phyloP scores from a whole-genome alignment of 441 rosid genomes.

The Manihot esculenta region DNA sequence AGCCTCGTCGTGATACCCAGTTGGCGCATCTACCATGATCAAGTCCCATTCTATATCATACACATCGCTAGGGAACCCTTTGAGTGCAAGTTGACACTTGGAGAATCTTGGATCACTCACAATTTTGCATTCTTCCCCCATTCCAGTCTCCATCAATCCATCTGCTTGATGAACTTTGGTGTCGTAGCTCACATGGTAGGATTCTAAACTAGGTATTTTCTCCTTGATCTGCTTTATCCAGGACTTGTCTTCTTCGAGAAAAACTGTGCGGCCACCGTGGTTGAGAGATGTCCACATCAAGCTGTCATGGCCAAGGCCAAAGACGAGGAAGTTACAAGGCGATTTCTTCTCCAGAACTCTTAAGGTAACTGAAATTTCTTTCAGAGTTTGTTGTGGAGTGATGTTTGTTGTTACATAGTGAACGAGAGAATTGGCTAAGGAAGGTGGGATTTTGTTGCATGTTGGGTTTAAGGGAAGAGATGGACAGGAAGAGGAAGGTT shows the following conservation, averaged over 20 bases:
- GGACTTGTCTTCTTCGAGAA: slow-evolving; percentile 77
- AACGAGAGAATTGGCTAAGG: slow-evolving; percentile 63
- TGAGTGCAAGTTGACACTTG: slow-evolving; percentile 71
- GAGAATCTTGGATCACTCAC: slow-evolving; percentile 70
- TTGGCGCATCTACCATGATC: slow-evolving; percentile 91
- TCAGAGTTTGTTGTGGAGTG: slow-evolving; percentile 82
- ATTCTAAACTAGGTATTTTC: slow-evolving; percentile 60
- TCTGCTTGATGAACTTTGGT: slow-evolving; percentile 80
- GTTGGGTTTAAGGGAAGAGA: slow-evolving; percentile 34
- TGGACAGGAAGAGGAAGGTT: slow-evolving; percentile 39
- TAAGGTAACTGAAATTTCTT: slow-evolving; percentile 61
- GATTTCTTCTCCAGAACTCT: slow-evolving; percentile 65
- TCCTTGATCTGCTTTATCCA: slow-evolving; percentile 79
- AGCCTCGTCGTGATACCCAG: slow-evolving; percentile 83
- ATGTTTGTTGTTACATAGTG: slow-evolving; percentile 74
- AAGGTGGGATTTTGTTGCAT: slow-evolving; percentile 64
- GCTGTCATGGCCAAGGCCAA: slow-evolving; percentile 93
- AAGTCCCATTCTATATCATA: slow-evolving; percentile 75
- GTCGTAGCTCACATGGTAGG: slow-evolving; percentile 76
- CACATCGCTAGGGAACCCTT: slow-evolving; percentile 64
- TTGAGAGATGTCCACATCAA: slow-evolving; percentile 92
- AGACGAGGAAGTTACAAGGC: slow-evolving; percentile 88
- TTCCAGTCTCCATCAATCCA: slow-evolving; percentile 60
- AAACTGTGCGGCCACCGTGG: slow-evolving; percentile 80
- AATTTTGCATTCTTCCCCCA: slow-evolving; percentile 64